Conservation (phyloP, 1,139 yeast species). For the Saccharomyces pastorianus region DNA sequence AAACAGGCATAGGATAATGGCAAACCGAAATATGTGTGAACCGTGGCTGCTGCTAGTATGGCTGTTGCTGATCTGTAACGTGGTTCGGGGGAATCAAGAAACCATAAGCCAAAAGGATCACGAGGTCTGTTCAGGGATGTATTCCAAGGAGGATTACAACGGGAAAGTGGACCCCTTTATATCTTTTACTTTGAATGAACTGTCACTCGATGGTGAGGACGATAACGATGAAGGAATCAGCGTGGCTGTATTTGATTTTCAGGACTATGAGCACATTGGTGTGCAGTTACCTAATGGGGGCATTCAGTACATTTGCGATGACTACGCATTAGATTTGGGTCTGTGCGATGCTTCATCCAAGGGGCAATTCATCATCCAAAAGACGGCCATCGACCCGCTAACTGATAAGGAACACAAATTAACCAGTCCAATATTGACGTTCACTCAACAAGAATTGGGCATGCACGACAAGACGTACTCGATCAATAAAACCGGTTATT, state of each 20-base stretch:
- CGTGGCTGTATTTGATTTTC: constrained; percentile 70
- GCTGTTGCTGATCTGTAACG: background rate
- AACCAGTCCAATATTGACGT: constrained; percentile 42
- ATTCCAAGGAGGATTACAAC: constrained; percentile 66
- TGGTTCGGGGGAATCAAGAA: background rate
- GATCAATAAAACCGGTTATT: constrained; percentile 71
- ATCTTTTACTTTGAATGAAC: constrained; percentile 39
- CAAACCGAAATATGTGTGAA: background rate
- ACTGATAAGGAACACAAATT: constrained; percentile 37
- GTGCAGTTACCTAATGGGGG: constrained; percentile 27
- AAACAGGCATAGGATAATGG: background rate
- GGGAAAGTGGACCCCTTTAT: constrained; percentile 61
- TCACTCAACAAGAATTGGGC: constrained; percentile 48
- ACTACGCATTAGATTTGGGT: constrained; percentile 45
- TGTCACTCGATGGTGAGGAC: constrained; percentile 27
- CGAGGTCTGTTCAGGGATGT: constrained; percentile 73
- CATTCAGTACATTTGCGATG: constrained; percentile 63
- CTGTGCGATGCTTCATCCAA: constrained; percentile 47
- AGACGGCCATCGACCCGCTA: constrained; percentile 26
- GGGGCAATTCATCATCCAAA: constrained; percentile 51
- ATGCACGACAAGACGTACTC: constrained; percentile 51
- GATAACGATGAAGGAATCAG: constrained; percentile 42
- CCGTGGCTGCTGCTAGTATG: background rate
- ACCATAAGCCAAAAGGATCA: background rate
- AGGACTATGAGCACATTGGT: constrained; percentile 65